Base-by-base conservation (phyloP, 805 yeast species). In the Candida sanyiensis region DNA sequence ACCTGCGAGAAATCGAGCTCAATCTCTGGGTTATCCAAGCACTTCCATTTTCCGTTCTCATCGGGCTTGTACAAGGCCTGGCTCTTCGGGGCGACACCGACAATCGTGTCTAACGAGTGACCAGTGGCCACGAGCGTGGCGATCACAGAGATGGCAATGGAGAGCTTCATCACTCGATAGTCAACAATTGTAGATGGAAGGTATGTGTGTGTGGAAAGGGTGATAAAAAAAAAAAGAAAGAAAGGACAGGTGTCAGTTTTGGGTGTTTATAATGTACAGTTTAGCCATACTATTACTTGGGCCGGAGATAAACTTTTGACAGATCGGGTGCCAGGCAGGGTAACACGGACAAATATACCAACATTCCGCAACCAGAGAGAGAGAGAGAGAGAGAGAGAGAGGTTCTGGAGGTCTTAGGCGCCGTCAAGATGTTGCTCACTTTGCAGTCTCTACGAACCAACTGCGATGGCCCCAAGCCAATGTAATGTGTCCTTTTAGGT, bases 11-110 rank as follows among this genome's bases (percentile, higher is more conserved):
- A 66, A 28, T 79, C 67, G 15, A 90, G 61, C 16, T 65, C 66
- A 5, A 87, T 74, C n/a, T 75, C 71, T 0, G 93, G 81, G 52
- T 83, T 71, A 23, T 61, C 51, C 26, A 90, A 58, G 63, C 97
- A 90, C 6, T 66, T 60, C 86, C 93, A 90, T 35, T 66, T 58
- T 1, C 76, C 75, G 6, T 71, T 58, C 2, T 55, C 44, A 38
- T 70, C 71, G 1, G 89, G 77, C 6, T 54, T 49, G 52, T 85
- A 85, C 20, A 68, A 53, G 3, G 57, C 48, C 39, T 64, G 68
- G 28, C 52, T 46, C 19, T 40, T 29, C 22, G 58, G 58, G 7
- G 51, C 41, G 3, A 53, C 49, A 8, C 59, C 59, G 17, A 35
- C 28, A 6, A 42, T 28, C 13, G 40, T 13, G 3, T 33, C 35